Base-by-base conservation (phyloP, 805 yeast genomes). In the Cyberlindnera suaveolens region DNA sequence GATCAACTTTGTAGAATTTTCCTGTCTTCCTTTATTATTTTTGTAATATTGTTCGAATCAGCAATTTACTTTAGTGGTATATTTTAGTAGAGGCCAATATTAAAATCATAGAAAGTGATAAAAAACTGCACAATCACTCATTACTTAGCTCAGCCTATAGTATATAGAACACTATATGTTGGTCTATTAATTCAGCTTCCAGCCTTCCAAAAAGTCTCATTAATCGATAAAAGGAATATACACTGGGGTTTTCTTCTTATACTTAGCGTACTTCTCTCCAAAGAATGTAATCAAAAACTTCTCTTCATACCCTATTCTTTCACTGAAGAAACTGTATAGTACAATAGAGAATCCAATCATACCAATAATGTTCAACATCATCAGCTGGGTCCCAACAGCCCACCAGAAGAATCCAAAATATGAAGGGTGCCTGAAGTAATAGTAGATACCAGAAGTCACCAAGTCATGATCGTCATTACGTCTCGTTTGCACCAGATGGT, bases 361-460 rank as follows among this genome's bases (percentile, higher is more conserved):
- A 1, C 88, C 71, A 0, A 87, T 37, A 6, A 85, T 79, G 63
- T 89, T 93, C 36, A 78, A 63, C 44, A 91, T 62, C 46, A 82
- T 50, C 37, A 93, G 19, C 59, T 91, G 96, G 1, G 88, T 71
- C 0, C 97, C 97, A 4, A 90, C 51, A 13, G 95, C 91, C 97
- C 98, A 93, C 77, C 88, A 80, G 57, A 80, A 90, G 61, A 85
- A 93, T 0, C 97, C 99, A 34, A 80, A 74, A 63, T 93, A 93
- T 38, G 95, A 82, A 6, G 99, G 99, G 61, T 93, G 99, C 47
- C 99, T 71, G 14, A 77, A 64, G 20, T 63, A 49, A 1, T 69
- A 45, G 61, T 91, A 93, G 3, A 91, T 66, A 0, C 97, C 98
- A 10, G 63, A 51, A 0, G 87, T 86, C 11, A 93, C 82, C 35